Base-by-base conservation (phyloP, 23 red algal genomes). In the Gracilaria vermiculophylla region DNA sequence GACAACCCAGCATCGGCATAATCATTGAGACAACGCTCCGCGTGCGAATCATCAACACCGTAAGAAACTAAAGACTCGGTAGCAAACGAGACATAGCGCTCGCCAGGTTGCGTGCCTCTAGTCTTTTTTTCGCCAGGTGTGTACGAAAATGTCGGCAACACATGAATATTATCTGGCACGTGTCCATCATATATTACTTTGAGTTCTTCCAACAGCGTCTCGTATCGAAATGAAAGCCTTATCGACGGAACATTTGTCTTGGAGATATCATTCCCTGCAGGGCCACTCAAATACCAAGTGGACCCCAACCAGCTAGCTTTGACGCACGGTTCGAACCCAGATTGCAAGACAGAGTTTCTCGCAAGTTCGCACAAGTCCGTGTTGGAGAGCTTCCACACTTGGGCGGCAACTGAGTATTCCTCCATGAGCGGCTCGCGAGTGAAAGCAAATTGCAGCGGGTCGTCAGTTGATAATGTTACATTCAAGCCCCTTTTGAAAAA, bases 381-480 rank as follows among this genome's bases (percentile, higher is more conserved):
- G 32, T 45, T 87, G 39, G 77, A 90, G 17, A 94, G 83, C 85
- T 94, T 94, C 86, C 87, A 94, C 42, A 98, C 92, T 45, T 94
- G 92, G 2, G 96, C 92, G 15, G 92, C 91, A 21, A 98, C 96
- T 34, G 92, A 88, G 50, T 95, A 98, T 77, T 98, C 96, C 74
- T 98, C 96, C 92, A 98, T 95, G 23, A 98, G 85, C 32, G 96
- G 96, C 84, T 98, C 96, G 21, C 83, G 57, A 8, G 96, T 94
- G 34, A 98, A 92, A 14, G 92, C 88, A 58, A 98, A 95, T 81
- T 94, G 92, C 45, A 98, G 41, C 53, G 96, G 96, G 62, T 98
- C 96, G 70, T 98, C 96, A 6, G 92, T 95, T 28, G 83, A 91
- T 25, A 98, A 77, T 2, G 91, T 91, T 12, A 98, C 92, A 62